phyloP scores from a whole-genome alignment of 257 asterid species.

The Solanum pinnatisectum region DNA sequence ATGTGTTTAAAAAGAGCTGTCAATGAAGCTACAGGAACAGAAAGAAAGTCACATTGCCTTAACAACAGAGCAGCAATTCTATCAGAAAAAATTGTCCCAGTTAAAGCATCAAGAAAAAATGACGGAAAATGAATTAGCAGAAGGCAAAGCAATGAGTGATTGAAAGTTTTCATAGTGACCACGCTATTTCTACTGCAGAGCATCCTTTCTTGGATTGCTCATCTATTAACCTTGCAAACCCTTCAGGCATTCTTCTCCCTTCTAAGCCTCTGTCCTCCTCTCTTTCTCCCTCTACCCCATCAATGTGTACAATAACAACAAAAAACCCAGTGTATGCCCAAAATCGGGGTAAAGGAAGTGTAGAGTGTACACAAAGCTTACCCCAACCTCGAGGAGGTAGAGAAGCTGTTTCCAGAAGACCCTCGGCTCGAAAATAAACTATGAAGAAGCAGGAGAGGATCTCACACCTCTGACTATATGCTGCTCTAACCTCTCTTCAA shows the following conservation, averaged over 20 bases:
- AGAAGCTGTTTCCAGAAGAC: background rate
- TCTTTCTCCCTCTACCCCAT: background rate
- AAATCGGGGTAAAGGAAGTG: background rate
- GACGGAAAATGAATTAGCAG: background rate
- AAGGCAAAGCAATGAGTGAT: background rate
- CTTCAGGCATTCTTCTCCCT: background rate
- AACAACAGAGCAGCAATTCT: background rate
- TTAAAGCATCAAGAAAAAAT: background rate
- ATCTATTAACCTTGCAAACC: background rate
- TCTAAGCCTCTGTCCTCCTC: background rate
- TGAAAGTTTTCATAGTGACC: background rate
- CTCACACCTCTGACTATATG: background rate
- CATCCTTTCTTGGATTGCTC: background rate
- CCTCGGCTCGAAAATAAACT: background rate
- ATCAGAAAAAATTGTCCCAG: background rate
- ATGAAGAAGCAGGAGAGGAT: background rate
- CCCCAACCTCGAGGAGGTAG: background rate
- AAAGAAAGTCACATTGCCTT: background rate
- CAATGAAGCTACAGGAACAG: slow-evolving; percentile 59
- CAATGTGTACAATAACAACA: background rate
- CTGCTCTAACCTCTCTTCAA: background rate
- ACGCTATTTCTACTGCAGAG: background rate
- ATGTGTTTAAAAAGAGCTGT: slow-evolving; percentile 89
- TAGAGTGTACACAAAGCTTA: background rate
- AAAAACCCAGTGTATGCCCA: background rate